Evolutionary conservation across 1,139 yeast genomes (phyloP).

Genomic region (Pichia sp.): DNA sequence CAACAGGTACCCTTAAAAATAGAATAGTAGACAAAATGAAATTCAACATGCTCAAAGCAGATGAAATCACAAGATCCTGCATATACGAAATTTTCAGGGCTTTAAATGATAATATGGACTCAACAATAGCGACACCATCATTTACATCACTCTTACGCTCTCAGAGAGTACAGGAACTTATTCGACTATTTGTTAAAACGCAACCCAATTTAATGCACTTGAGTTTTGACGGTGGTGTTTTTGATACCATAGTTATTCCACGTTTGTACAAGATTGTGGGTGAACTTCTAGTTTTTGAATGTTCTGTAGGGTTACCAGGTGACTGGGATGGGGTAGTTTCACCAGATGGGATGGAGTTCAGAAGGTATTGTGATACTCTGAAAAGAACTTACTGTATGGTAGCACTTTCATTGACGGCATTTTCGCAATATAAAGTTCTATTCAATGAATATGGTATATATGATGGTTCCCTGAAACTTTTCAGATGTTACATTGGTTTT

Average conservation of each 20-base stretch:
- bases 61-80: constrained; percentile 5
- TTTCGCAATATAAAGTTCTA: constrained; percentile 19
- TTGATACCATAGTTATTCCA: constrained; percentile 24
- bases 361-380: constrained; percentile 16
- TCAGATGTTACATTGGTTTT: constrained; percentile 21
- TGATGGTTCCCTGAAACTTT: constrained; percentile 19
- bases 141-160: constrained; percentile 15
- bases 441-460: constrained; percentile 23
- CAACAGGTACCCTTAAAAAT: constrained; percentile 9
- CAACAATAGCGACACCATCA: constrained; percentile 1
- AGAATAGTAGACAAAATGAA: constrained; percentile 22
- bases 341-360: constrained; percentile 13
- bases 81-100: constrained; percentile 14
- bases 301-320: constrained; percentile 12
- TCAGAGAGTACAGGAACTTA: constrained; percentile 16
- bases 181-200: constrained; percentile 21
- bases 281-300: constrained; percentile 21
- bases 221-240: constrained; percentile 21
- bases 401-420: constrained; percentile 24
- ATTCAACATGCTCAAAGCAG: constrained; percentile 1
- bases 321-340: constrained; percentile 9
- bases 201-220: constrained; percentile 18
- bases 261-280: constrained; percentile 24
- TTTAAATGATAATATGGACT: constrained; percentile 9
- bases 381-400: constrained; percentile 23